Base-by-base conservation (phyloP, 345 rosid species). In the Cardiospermum halicacabum region DNA sequence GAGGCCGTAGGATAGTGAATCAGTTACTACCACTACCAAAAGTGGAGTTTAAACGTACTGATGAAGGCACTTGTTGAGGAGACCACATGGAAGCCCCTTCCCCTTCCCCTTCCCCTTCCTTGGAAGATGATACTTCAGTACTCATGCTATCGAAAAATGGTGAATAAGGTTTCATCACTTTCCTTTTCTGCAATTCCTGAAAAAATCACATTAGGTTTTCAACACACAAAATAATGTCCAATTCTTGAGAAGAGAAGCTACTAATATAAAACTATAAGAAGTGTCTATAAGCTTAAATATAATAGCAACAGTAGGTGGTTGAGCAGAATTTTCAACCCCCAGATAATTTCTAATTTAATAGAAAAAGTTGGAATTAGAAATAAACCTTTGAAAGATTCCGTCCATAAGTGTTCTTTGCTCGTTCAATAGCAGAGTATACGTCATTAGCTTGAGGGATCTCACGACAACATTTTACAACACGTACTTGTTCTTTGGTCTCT, bases 161-260 rank as follows among this genome's bases (percentile, higher is more conserved):
- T 6, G 96, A 75, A 79, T 94, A 94, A 48, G 99, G 99, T 72
- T 85, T 87, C 58, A 78, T 80, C 64, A 85, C 96, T 76, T 80
- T 85, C 77, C 82, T 78, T 78, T 84, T 88, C 76, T 62, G 78
- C 78, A 80, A 53, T 62, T 83, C 97, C 99, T 93, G 82, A 30
- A 78, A 18, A 62, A 22, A 69, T 58, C 34, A 18, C 48, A 43
- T 26, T 10, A 12, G 19, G 39, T 30, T 45, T 48, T 40, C 30
- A 70, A 4, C 1, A 40, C 18, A 21, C 28, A 16, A 19, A 22
- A 64, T 55, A 42, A 7, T 11, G 5, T 53, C 19, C 19, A 47
- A 47, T 11, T 43, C 19, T 53, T 53, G 1, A 13, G 57, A 53
- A 27, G n/a, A 53, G 31, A 22, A 24, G 57, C 9, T 32, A 11